Conservation (phyloP, 345 rosid genomes). For the Jatropha curcas region DNA sequence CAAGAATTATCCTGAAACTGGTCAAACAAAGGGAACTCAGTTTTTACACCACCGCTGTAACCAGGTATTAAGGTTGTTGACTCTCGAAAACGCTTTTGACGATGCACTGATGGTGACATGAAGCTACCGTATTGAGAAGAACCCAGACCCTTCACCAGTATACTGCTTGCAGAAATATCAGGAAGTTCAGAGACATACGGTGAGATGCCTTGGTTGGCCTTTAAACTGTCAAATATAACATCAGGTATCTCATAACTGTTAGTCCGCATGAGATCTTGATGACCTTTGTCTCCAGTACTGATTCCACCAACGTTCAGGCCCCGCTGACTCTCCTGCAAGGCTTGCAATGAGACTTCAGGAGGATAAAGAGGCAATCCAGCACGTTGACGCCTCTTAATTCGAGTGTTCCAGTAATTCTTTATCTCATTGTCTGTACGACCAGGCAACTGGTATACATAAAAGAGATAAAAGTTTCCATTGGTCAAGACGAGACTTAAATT, state of each 20-base stretch:
- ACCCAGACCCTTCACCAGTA: slow-evolving; percentile 63
- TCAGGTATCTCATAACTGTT: slow-evolving; percentile 60
- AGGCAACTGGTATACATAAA: slow-evolving; percentile 59
- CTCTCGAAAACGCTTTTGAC: slow-evolving; percentile 63
- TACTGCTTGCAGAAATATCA: slow-evolving; percentile 50
- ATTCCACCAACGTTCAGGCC: slow-evolving; percentile 36
- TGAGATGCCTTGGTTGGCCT: slow-evolving; percentile 46
- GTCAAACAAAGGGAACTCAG: slow-evolving; percentile 50
- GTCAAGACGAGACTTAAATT: not conserved
- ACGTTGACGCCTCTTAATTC: slow-evolving; percentile 87
- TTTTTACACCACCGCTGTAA: slow-evolving; percentile 45
- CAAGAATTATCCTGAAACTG: slow-evolving; percentile 44
- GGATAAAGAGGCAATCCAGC: slow-evolving; percentile 99
- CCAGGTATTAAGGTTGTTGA: slow-evolving; percentile 47
- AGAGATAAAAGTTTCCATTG: not conserved
- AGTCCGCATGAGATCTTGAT: slow-evolving; percentile 55
- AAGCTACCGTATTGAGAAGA: slow-evolving; percentile 61
- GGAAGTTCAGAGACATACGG: slow-evolving; percentile 66
- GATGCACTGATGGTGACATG: slow-evolving; percentile 49
- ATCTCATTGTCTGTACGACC: slow-evolving; percentile 99
- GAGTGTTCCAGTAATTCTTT: slow-evolving; percentile 98
- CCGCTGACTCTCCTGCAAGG: slow-evolving; percentile 56
- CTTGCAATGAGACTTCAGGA: slow-evolving; percentile 65
- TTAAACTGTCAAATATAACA: slow-evolving; percentile 65
- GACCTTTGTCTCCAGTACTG: slow-evolving; percentile 47